Evolutionary conservation across 2,329 filamentous ascomycete species (phyloP).

Genomic region (Hirsutella rhossiliensis): DNA sequence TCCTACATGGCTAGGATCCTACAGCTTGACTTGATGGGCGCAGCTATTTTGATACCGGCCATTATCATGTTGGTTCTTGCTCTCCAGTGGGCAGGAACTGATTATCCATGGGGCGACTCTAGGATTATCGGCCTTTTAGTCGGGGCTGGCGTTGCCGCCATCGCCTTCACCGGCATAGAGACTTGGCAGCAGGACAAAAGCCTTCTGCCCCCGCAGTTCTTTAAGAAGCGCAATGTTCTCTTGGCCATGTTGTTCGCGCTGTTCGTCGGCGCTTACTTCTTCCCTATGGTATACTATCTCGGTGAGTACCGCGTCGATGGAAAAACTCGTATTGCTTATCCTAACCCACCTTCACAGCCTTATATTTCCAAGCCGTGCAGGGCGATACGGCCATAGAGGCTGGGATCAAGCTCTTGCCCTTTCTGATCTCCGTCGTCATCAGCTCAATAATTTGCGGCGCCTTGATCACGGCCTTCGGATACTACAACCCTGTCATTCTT

Average conservation of each 20-base stretch:
- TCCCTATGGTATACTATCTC: no score
- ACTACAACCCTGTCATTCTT: constrained; percentile 27
- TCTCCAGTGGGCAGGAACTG: constrained; percentile 42
- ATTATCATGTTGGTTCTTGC: constrained; percentile 42
- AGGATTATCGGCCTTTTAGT: constrained; percentile 38
- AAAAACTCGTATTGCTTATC: no score
- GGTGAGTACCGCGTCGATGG: no score
- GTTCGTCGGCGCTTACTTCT: no score
- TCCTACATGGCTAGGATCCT: no score
- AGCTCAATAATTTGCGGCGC: constrained; percentile 31
- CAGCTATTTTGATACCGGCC: constrained; percentile 34
- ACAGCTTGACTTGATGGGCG: constrained; percentile 37
- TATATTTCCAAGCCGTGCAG: constrained; percentile 42
- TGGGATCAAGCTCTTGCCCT: constrained; percentile 41
- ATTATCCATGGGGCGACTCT: constrained; percentile 36
- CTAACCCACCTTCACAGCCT: no score
- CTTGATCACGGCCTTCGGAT: constrained; percentile 29
- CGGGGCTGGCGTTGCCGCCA: constrained; percentile 29
- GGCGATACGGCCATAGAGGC: constrained; percentile 37
- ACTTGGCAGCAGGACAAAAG: constrained; percentile 16
- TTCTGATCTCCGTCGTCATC: constrained; percentile 37
- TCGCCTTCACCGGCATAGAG: constrained; percentile 35
- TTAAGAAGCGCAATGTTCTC: constrained; percentile 5
- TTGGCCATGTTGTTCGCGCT: no score
- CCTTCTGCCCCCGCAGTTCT: neutral